Conservation (phyloP, 139 green algal genomes). For the Ettlia oleoabundans region DNA sequence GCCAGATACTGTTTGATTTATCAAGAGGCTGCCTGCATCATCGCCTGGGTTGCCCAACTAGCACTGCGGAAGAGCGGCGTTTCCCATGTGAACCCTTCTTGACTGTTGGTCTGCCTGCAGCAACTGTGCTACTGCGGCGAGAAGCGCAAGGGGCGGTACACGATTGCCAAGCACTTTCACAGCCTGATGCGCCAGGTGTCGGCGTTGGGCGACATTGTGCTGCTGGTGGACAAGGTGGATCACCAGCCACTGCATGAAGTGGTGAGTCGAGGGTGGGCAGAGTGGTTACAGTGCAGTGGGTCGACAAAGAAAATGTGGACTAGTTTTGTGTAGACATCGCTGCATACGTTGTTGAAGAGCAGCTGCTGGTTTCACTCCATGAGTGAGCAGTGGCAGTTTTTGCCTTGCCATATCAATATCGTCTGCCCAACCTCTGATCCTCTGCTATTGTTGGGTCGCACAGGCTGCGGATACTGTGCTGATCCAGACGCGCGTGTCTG, state of each 20-base stretch:
- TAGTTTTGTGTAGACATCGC: too few species aligned
- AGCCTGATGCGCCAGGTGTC: conserved; percentile 21
- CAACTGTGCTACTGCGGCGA: conserved; percentile 18
- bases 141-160: conserved; percentile 45
- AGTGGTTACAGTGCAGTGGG: too few species aligned
- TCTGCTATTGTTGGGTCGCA: background rate
- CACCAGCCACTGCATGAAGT: conserved; percentile 16
- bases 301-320: too few species aligned
- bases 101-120: background rate
- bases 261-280: too few species aligned
- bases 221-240: conserved; percentile 31
- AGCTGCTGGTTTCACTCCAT: background rate
- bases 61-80: background rate
- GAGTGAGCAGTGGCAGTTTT: too few species aligned
- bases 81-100: background rate
- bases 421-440: too few species aligned
- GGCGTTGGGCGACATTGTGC: conserved; percentile 30
- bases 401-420: too few species aligned
- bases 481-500: conserved; percentile 23
- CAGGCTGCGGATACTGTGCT: conserved; percentile 21
- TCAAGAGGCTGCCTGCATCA: too few species aligned
- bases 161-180: conserved; percentile 48
- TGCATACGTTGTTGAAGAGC: background rate
- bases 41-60: too few species aligned
- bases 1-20: too few species aligned